phyloP scores from a whole-genome alignment of 306 rosid genomes.

The barrel medic (Medicago truncatula) region MtrunA17r5.0-ANR NC_053049.1:48980501-48981000 shows the following conservation, averaged over 20 bases:
- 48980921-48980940: slow-evolving; percentile 16
- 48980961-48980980: slow-evolving; percentile 70
- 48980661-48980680: slow-evolving; percentile 76
- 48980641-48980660: slow-evolving; percentile 57
- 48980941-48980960: slow-evolving; percentile 69
- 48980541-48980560: slow-evolving; percentile 72
- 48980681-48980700: slow-evolving; percentile 90
- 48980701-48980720: slow-evolving; percentile 86
- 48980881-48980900: not conserved
- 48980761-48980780: slow-evolving; percentile 91
- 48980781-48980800: slow-evolving; percentile 84
- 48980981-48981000: slow-evolving; percentile 94
- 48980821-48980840: slow-evolving; percentile 76
- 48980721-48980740: slow-evolving; percentile 98
- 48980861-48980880: not conserved
- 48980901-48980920: not conserved
- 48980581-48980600: slow-evolving; percentile 66
- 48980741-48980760: slow-evolving; percentile 96
- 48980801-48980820: slow-evolving; percentile 90
- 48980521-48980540: slow-evolving; percentile 64
- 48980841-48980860: slow-evolving; percentile 17
- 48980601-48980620: slow-evolving; percentile 96
- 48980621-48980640: slow-evolving; percentile 68
- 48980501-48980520: slow-evolving; percentile 68
- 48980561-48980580: slow-evolving; percentile 62